Conservation (phyloP, 371 early-diverging fungal genomes). For the Mortierella sp. region DNA sequence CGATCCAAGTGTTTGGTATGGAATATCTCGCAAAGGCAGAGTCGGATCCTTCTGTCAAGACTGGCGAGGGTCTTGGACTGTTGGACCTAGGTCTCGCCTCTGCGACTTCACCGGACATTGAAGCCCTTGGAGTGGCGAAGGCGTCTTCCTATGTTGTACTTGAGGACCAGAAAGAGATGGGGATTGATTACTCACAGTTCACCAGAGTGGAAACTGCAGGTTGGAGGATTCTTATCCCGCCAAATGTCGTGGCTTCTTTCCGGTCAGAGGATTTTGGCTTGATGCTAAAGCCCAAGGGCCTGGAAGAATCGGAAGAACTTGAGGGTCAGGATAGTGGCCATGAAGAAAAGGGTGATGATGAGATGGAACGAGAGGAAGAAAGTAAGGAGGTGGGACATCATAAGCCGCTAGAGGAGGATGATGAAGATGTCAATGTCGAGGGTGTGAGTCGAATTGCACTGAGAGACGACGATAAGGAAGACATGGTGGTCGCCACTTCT, state of each 20-base stretch:
- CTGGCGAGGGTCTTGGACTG: constrained; percentile 14
- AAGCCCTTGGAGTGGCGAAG: constrained; percentile 26
- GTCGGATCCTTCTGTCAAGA: background rate
- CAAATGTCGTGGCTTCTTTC: constrained; percentile 36
- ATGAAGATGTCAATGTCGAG: constrained; percentile 61
- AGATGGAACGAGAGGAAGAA: background rate
- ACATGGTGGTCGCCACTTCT: background rate
- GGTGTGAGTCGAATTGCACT: constrained; percentile 54
- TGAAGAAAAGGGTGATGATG: background rate
- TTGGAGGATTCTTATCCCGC: constrained; percentile 44
- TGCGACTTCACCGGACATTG: constrained; percentile 8
- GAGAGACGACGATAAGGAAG: constrained; percentile 18
- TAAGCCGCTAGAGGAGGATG: constrained; percentile 13
- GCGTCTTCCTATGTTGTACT: constrained; percentile 16
- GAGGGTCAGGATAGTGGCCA: constrained; percentile 1
- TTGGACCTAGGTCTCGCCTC: constrained; percentile 13
- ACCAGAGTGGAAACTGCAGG: constrained; percentile 41
- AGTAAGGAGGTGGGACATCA: background rate
- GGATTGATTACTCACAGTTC: constrained; percentile 30
- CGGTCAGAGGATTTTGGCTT: constrained; percentile 34
- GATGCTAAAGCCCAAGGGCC: constrained; percentile 26
- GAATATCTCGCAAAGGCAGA: constrained; percentile 16
- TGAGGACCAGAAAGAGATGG: constrained; percentile 36
- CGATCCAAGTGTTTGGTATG: constrained; percentile 23
- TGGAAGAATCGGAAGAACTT: background rate